phyloP scores from a whole-genome alignment of 2,329 filamentous ascomycete species.

The Colletotrichum echinochloae region DNA sequence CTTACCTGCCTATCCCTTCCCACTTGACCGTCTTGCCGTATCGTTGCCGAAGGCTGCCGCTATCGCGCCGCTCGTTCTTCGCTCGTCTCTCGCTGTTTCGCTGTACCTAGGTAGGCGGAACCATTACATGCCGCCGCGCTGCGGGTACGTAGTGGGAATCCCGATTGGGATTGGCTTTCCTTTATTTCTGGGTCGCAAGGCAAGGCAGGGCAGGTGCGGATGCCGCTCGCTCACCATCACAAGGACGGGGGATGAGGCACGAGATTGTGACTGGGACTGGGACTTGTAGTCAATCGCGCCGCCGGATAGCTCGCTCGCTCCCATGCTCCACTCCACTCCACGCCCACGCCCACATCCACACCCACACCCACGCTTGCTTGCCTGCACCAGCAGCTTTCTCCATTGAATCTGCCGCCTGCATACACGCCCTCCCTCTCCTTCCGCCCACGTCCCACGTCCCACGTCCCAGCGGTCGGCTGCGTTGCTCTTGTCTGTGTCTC shows the following conservation, averaged over 20 bases:
- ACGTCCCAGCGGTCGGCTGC: constrained; percentile 11
- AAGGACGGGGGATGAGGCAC: not conserved
- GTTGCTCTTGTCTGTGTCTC: constrained; percentile 34
- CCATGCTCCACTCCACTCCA: constrained; percentile 17
- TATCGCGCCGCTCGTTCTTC: constrained; percentile 33
- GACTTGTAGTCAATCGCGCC: constrained; percentile 31
- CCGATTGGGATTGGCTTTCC: constrained; percentile 29
- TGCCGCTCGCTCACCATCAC: not conserved
- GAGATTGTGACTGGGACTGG: not conserved
- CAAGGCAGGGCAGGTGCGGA: constrained; percentile 3
- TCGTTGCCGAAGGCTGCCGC: constrained; percentile 27
- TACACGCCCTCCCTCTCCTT: constrained; percentile 3
- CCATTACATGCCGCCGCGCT: constrained; percentile 20
- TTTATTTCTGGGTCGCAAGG: not conserved
- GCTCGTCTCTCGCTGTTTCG: constrained; percentile 29
- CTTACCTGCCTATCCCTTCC: not conserved
- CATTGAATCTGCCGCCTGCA: constrained; percentile 2
- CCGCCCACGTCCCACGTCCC: constrained; percentile 24
- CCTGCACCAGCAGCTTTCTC: constrained; percentile 6
- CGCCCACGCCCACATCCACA: constrained; percentile 7
- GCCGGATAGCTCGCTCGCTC: constrained; percentile 38
- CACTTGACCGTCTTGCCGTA: constrained; percentile 12
- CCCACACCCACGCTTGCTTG: constrained; percentile 6
- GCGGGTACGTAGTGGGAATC: constrained; percentile 34
- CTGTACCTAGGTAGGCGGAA: not conserved